These are phyloP conservation scores for Penicillium sp. DNA, from an alignment of 2,329 filamentous ascomycete genomes.

Conservation along the genomic window DNA sequence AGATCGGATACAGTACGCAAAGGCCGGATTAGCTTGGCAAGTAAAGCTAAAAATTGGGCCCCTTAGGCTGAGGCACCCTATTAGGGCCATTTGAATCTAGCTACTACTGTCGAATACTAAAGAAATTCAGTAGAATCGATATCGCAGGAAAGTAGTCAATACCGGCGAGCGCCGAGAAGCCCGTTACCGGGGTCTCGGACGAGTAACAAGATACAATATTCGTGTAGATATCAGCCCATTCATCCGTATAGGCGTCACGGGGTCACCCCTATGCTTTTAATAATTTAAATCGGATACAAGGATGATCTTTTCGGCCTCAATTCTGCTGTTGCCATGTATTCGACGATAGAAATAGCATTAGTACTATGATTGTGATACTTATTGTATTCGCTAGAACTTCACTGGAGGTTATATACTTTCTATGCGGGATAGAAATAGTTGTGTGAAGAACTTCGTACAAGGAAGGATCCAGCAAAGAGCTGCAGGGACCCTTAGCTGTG, in stretches of 20 bases:
- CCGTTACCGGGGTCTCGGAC: slow-evolving; percentile 45
- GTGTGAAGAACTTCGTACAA: slow-evolving; percentile 57
- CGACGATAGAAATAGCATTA: not conserved
- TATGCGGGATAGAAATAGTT: no score
- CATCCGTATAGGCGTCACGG: not conserved
- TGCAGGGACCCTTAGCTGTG: slow-evolving; percentile 38
- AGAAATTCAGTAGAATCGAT: slow-evolving; percentile 46
- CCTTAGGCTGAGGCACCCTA: not conserved
- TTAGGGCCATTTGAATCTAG: no score
- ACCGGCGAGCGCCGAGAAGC: slow-evolving; percentile 38
- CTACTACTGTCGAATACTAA: slow-evolving; percentile 36
- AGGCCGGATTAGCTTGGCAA: slow-evolving; percentile 31
- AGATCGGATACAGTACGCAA: not conserved
- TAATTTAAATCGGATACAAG: slow-evolving; percentile 47
- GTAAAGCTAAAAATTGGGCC: slow-evolving; percentile 13
- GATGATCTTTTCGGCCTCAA: slow-evolving; percentile 48
- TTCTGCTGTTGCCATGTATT: slow-evolving; percentile 43
- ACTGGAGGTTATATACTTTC: no score
- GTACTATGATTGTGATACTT: slow-evolving; percentile 41
- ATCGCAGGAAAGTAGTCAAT: slow-evolving; percentile 49
- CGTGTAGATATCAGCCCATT: slow-evolving; percentile 33
- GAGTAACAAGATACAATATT: slow-evolving; percentile 51
- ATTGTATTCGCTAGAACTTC: no score
- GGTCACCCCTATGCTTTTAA: not conserved
- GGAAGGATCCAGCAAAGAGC: slow-evolving; percentile 57